Conservation (phyloP, 2,329 filamentous ascomycete species). For the Pseudogymnoascus pannorum region DNA sequence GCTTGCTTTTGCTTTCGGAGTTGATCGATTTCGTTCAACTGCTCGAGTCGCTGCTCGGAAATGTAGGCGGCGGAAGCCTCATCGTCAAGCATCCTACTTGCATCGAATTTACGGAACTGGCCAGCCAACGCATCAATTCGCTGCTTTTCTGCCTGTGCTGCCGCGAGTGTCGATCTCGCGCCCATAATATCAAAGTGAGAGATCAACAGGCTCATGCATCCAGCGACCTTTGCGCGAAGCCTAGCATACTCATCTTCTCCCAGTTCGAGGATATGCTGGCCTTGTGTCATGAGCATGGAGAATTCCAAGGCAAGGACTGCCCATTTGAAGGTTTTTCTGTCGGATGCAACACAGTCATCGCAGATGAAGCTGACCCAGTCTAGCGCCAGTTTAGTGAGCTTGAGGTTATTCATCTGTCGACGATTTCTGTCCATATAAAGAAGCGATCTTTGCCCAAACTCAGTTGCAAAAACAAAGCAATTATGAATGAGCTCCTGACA, state of each 20-base stretch:
- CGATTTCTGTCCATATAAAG: conserved; percentile 94
- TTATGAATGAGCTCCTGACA: conserved; percentile 96
- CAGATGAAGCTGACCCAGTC: conserved; percentile 99
- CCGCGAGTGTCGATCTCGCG: conserved; percentile 78
- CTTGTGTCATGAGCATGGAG: conserved; percentile 93
- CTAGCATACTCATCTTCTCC: conserved; percentile 80
- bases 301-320: conserved; percentile 92
- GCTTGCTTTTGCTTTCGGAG: conserved; percentile 70
- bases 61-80: conserved; percentile 75
- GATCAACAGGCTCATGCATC: conserved; percentile 94
- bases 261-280: conserved; percentile 85
- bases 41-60: conserved; percentile 65
- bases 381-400: conserved; percentile 83
- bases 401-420: conserved; percentile 93
- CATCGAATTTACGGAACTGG: conserved; percentile 70
- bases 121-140: conserved; percentile 72
- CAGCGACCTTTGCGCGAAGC: conserved; percentile 80
- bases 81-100: conserved; percentile 67
- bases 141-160: conserved; percentile 84
- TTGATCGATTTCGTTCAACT: conserved; percentile 71
- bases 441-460: conserved; percentile 91
- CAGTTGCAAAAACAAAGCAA: conserved; percentile 97
- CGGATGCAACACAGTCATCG: conserved; percentile 89
- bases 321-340: conserved; percentile 96
- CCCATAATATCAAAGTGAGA: conserved; percentile 99